Conservation (phyloP, 257 asterid species). For the Cordia subcordata region DNA sequence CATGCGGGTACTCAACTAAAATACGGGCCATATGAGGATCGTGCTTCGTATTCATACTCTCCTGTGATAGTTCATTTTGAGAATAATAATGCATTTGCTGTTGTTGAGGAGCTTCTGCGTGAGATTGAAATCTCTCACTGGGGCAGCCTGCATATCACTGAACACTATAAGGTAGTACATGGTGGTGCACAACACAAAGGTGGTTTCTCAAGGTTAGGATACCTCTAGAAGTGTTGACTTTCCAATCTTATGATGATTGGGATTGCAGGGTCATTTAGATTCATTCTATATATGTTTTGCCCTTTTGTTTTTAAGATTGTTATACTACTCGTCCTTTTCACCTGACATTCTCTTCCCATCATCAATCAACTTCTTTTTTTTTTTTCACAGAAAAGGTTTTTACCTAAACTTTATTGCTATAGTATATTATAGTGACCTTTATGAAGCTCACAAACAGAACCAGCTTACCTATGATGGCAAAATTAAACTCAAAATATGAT, state of each 20-base stretch:
- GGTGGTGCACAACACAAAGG: conserved; percentile 96
- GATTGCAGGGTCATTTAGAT: background rate
- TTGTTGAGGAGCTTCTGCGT: conserved; percentile 98
- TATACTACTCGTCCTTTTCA: too few relatives aligned
- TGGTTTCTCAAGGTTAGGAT: conserved; percentile 83
- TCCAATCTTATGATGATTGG: background rate
- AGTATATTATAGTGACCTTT: too few relatives aligned
- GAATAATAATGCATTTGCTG: conserved; percentile 89
- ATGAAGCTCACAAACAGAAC: too few relatives aligned
- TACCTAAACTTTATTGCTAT: too few relatives aligned
- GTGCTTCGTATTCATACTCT: conserved; percentile 54
- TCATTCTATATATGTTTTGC: background rate
- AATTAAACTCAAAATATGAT: too few relatives aligned
- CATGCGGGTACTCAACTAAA: conserved; percentile 67
- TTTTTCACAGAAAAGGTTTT: too few relatives aligned
- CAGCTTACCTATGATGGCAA: too few relatives aligned
- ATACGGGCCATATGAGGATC: conserved; percentile 81
- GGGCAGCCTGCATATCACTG: conserved; percentile 93
- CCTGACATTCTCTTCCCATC: too few relatives aligned
- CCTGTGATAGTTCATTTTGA: conserved; percentile 79
- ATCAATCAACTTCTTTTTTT: too few relatives aligned
- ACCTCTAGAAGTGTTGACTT: conserved; percentile 8
- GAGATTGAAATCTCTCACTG: conserved; percentile 97
- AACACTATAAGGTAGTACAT: conserved; percentile 75
- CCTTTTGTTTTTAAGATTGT: background rate